phyloP scores from a whole-genome alignment of 2,329 filamentous ascomycete genomes.

The Cercospora beticola region DNA sequence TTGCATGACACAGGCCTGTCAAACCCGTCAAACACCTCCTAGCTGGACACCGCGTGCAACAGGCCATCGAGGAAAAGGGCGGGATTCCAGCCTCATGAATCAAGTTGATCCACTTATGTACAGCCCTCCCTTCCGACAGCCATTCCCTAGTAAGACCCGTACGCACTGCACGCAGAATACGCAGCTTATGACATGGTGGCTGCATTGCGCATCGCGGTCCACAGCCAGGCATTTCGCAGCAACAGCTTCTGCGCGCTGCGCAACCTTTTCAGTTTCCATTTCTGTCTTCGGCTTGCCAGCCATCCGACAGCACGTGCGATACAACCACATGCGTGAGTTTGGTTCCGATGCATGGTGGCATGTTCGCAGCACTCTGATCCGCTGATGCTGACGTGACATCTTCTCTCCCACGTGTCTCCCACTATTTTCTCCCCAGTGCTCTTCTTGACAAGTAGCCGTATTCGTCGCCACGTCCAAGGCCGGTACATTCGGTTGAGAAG shows the following conservation, averaged over 20 bases:
- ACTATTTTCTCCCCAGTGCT: background rate
- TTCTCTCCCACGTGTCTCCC: background rate
- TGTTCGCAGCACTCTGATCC: background rate
- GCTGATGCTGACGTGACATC: background rate
- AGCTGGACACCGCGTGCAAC: background rate
- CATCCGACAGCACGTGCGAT: conserved; percentile 1
- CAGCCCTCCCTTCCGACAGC: background rate
- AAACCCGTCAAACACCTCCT: background rate
- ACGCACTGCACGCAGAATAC: background rate
- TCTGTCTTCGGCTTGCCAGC: background rate
- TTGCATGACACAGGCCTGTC: background rate
- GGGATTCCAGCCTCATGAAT: background rate
- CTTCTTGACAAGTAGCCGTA: background rate
- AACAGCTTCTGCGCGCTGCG: background rate
- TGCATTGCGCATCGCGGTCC: background rate
- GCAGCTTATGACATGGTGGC: background rate
- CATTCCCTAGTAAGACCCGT: background rate
- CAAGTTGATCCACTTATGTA: background rate
- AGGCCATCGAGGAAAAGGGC: background rate
- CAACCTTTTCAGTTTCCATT: background rate
- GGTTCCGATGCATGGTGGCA: background rate
- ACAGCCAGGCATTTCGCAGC: background rate
- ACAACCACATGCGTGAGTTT: background rate
- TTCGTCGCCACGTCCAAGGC: background rate
- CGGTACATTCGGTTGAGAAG: background rate